Evolutionary conservation across 1,284 basidiomycete species (phyloP), one percentile per base, ranked within the genome.

Genomic region (Malassezia yamatoensis): DNA sequence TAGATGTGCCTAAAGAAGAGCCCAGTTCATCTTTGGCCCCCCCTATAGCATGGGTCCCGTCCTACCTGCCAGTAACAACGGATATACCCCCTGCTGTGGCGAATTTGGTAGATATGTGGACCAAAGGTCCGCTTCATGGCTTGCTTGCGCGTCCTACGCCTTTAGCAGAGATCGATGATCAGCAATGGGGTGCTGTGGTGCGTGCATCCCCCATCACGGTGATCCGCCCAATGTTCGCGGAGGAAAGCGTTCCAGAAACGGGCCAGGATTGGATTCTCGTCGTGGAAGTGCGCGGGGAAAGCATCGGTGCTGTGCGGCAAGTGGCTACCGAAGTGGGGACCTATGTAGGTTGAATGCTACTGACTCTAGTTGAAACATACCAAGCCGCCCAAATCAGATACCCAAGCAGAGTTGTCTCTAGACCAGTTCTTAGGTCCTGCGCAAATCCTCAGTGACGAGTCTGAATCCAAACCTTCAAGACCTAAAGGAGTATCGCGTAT

Each of bases 221-320:
- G 20, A 68, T 68, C 21, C 61, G 60, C 39, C 66, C 66, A 51
- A 65, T 48, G 60, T 53, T 8, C 58, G 54, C 33, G 45, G 59
- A 24, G 43, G 45, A 42, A 12, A 35, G 21, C 32, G 50, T 43
- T 20, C 41, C 41, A 20, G 50, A 32, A 9, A 46, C 45, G 3
- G 58, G 51, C 37, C 61, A 59, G 13, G 69, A 71, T 49, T 72
- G 69, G 68, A 70, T 72, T 42, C 56, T 71, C 4, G 54, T 72
- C 9, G 67, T 71, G 21, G 62, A 71, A 44, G 69, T 71, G 40
- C 61, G 61, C 42, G 62, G 61, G 54, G 52, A 58, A 13, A 59
- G 62, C 35, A 60, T 63, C 16, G 67, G 67, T 15, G 61, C 58
- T 37, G 67, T 69, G 15, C 60, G 61, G 21, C 55, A 62, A 24